Evolutionary conservation across 345 rosid species (phyloP).

Genomic region (Murraya paniculata): DNA sequence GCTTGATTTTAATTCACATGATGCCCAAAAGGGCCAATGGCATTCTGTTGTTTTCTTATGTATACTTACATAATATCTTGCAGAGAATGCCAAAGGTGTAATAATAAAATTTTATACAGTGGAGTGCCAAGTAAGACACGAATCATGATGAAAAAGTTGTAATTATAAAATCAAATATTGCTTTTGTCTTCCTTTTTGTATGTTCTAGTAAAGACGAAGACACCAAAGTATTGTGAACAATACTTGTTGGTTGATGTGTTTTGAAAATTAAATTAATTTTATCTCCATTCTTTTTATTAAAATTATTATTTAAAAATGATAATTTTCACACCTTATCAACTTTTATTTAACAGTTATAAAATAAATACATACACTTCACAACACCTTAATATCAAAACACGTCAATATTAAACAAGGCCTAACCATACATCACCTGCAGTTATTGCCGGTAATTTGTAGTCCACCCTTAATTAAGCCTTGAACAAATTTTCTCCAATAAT

Average conservation of each 20-base stretch:
- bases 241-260: fast-evolving
- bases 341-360: too few species aligned
- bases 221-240: neutral
- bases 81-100: neutral
- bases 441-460: too few species aligned
- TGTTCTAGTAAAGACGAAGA: neutral
- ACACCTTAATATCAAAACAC: too few species aligned
- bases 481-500: too few species aligned
- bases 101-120: neutral
- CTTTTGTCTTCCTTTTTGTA: neutral
- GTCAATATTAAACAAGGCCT: too few species aligned
- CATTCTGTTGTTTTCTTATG: neutral
- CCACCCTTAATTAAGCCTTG: too few species aligned
- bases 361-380: too few species aligned
- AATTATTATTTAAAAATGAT: too few species aligned
- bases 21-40: neutral
- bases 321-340: fast-evolving
- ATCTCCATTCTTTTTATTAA: fast-evolving
- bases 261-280: too few species aligned
- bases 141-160: neutral
- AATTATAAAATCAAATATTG: neutral
- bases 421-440: too few species aligned
- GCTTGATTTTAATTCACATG: neutral
- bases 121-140: neutral
- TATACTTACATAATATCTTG: neutral